Base-by-base conservation (phyloP, 108 stramenopile species). In the Cyclotella atomus region DNA sequence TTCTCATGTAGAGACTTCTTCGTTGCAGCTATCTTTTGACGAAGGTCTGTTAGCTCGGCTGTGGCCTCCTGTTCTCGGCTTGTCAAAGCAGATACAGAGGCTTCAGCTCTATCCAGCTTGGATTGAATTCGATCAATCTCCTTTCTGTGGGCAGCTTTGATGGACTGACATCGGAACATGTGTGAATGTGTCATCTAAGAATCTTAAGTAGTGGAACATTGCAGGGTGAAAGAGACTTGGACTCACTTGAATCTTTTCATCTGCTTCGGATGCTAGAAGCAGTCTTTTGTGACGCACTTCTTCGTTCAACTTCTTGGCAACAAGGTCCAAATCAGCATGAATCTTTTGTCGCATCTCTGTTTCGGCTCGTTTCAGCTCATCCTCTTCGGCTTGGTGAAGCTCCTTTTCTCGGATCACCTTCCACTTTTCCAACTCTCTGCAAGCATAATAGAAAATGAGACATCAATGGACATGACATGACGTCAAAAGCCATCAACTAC, bases 391-490 rank as follows among this genome's bases (percentile, higher is more conserved):
- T 1, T 35, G 10, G 25, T 17, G 35, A 17, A 70, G 34, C 41
- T 77, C 47, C 21, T n/a, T 19, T 47, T 77, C 68, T 32, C 76
- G 44, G 35, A 20, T 49, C 25, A 53, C 35, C 35, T 56, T 64
- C 76, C 76, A 77, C 36, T 65, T 60, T 8, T 70, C 68, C 20
- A 77, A 64, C 43, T 63, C 68, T 23, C 74, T 75, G 14, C 44
- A 46, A 7, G 66, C 28, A 30, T 1, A n/a, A n/a, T n/a, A n/a
- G n/a, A n/a, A n/a, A n/a, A n/a, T n/a, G n/a, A n/a, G n/a, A n/a
- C n/a, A n/a, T n/a, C n/a, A n/a, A n/a, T n/a, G n/a, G n/a, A n/a
- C n/a, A n/a, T n/a, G n/a, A n/a, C n/a, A n/a, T n/a, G n/a, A n/a
- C n/a, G n/a, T n/a, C n/a, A n/a, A n/a, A n/a, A n/a, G n/a, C 9